Evolutionary conservation across 768 basidiomycete species (phyloP), one percentile per base, ranked within the genome.

Genomic region (Coprinellus aureogranulatus): DNA sequence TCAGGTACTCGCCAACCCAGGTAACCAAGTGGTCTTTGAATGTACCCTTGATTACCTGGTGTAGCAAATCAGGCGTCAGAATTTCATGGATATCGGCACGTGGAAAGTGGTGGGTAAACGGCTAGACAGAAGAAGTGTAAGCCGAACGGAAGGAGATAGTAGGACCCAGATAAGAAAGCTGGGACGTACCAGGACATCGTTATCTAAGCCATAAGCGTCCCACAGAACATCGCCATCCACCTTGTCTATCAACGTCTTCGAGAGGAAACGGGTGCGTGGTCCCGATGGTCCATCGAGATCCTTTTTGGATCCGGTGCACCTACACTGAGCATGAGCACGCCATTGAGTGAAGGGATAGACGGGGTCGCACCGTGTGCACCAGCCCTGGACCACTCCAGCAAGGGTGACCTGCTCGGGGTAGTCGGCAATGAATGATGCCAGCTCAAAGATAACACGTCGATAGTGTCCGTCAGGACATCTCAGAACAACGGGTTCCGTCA

Each of bases 11-110:
- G 0, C 57, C 50, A 0, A 72, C 66, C 76, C 76, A 79, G 2
- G 47, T 46, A 2, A 77, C 74, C 1, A 77, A 61, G 49, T 77
- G 77, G 44, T 77, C 77, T 54, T 77, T 78, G 63, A 52, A 52
- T 2, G 50, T 52, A 2, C 50, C 50, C 34, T 52, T 52, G 50
- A 52, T 75, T 6, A 76, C 40, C 61, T 77, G 75, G 58, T 77
- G 75, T 0, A 75, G 64, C 0, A 75, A 60, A 54, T 75, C 71
- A 1, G 72, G 66, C 0, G 71, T 46, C 0, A 75, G 20, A 3
- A 73, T 59, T 44, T 72, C 70, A 57, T 75, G 62, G 27, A 75
- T 74, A 54, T 74, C 67, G 0, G 72, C 73, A 1, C 63, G 61
- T 1, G 72, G 72, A 57, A 75, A 72, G 6, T 61, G 28, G 27